Conservation (phyloP, 169 alveolate species). For the Eimeria acervulina region DNA sequence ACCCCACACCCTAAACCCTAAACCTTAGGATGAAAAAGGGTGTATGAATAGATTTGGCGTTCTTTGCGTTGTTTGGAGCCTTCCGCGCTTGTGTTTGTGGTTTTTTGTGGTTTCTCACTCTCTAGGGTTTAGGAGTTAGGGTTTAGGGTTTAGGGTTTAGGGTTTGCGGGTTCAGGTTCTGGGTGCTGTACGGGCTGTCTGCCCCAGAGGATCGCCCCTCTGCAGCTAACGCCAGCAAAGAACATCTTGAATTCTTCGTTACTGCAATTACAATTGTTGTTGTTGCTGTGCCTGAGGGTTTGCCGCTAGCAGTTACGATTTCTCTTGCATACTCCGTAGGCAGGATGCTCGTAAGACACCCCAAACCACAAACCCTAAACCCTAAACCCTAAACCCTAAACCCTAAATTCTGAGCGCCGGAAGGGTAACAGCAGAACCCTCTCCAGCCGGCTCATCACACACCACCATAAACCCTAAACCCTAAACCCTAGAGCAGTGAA, state of each 20-base stretch:
- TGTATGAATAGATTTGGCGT: too few species aligned
- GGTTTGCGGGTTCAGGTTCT: slow-evolving; percentile 26
- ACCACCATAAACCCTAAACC: neutral
- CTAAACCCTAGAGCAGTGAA: neutral
- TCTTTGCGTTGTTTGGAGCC: too few species aligned
- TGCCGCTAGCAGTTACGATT: slow-evolving; percentile 96
- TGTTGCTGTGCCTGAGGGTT: slow-evolving; percentile 96
- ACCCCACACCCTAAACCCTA: neutral
- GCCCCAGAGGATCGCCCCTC: neutral
- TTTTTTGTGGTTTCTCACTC: too few species aligned
- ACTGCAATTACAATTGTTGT: too few species aligned
- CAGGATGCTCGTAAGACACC: slow-evolving; percentile 93
- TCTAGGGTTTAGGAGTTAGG: neutral
- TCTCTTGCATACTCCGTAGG: slow-evolving; percentile 92
- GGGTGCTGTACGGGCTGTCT: slow-evolving; percentile 45
- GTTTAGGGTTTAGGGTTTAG: neutral
- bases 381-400: neutral
- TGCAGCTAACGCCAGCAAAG: slow-evolving; percentile 30
- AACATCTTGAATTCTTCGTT: slow-evolving; percentile 83
- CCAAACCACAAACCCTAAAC: slow-evolving; percentile 79
- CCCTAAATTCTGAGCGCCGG: neutral
- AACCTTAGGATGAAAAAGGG: neutral
- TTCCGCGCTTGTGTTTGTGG: too few species aligned
- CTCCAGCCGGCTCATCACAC: too few species aligned
- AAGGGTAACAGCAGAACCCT: too few species aligned